These are phyloP conservation scores for Blastobotrys serpentis DNA, from an alignment of 1,139 yeast genomes.

Conservation along the genomic window DNA sequence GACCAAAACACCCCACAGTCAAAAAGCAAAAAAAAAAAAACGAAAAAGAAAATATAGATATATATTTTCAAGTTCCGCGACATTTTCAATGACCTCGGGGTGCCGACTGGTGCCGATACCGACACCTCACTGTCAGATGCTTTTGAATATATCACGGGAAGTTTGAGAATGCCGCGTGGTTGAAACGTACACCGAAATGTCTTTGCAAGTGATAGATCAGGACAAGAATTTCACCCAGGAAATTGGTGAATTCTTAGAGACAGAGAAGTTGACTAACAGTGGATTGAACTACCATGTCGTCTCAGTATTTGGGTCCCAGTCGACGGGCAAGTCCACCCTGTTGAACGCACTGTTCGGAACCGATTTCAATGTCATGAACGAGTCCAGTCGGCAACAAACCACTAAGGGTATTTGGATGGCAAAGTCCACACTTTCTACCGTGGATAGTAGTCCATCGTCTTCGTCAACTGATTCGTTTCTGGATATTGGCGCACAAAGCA, in stretches of 20 bases:
- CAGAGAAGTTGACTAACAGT: conserved; percentile 41
- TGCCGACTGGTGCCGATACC: too few relatives aligned
- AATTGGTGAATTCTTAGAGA: conserved; percentile 38
- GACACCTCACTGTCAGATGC: background rate
- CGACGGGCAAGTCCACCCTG: conserved; percentile 93
- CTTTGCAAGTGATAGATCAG: conserved; percentile 75
- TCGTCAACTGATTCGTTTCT: conserved; percentile 23
- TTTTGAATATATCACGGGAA: background rate
- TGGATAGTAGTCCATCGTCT: conserved; percentile 16
- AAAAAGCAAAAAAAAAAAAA: too few relatives aligned
- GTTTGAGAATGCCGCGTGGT: background rate
- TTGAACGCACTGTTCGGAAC: conserved; percentile 84
- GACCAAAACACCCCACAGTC: too few relatives aligned
- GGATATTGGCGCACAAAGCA: conserved; percentile 17
- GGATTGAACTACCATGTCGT: conserved; percentile 85
- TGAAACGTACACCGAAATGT: background rate
- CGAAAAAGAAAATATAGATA: too few relatives aligned
- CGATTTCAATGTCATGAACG: conserved; percentile 90
- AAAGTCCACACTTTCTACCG: conserved; percentile 35
- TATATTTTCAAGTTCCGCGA: too few relatives aligned
- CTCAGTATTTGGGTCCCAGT: conserved; percentile 95
- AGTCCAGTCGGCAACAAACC: conserved; percentile 67
- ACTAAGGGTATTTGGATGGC: conserved; percentile 97
- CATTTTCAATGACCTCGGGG: too few relatives aligned
- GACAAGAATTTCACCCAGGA: conserved; percentile 56